Evolutionary conservation across 2,329 filamentous ascomycete genomes (phyloP).

Genomic region (Colletotrichum higginsianum): DNA sequence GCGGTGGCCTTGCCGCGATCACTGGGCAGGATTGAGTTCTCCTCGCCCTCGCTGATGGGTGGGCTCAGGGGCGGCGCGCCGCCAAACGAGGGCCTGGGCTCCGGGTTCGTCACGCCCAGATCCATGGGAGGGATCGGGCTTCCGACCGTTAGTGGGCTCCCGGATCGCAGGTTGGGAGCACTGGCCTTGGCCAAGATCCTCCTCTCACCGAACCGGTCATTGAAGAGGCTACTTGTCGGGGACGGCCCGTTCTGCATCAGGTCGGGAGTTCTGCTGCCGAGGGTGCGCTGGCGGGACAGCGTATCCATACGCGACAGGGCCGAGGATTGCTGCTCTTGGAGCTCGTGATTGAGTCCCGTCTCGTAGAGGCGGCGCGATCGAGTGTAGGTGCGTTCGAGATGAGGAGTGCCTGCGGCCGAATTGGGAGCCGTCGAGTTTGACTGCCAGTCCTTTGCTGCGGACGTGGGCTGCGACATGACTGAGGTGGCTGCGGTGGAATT

Average conservation of each 20-base stretch:
- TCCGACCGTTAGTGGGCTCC: constrained; percentile 62
- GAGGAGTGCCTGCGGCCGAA: constrained; percentile 56
- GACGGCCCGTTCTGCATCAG: constrained; percentile 60
- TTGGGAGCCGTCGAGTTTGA: constrained; percentile 55
- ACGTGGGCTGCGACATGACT: constrained; percentile 78
- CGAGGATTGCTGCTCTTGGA: constrained; percentile 84
- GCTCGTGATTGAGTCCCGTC: constrained; percentile 82
- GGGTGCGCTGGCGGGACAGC: constrained; percentile 74
- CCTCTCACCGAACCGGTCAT: constrained; percentile 63
- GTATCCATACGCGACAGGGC: constrained; percentile 86
- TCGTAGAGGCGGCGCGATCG: constrained; percentile 86
- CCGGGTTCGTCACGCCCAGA: constrained; percentile 42
- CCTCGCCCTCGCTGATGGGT: constrained; percentile 80
- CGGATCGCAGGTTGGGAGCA: constrained; percentile 77
- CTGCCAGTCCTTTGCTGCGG: constrained; percentile 67
- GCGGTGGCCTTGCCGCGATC: constrained; percentile 89
- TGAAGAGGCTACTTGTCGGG: constrained; percentile 59
- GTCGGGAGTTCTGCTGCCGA: constrained; percentile 67
- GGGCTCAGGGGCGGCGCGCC: constrained; percentile 60
- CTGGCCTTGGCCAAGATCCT: constrained; percentile 71
- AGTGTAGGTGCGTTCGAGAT: constrained; percentile 75
- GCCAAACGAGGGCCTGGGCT: constrained; percentile 52
- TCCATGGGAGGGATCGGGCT: constrained; percentile 54
- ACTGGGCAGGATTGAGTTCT: constrained; percentile 76
- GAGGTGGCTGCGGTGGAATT: constrained; percentile 93